These are phyloP conservation scores for Guadua angustifolia DNA, from an alignment of 176 grass and related monocot species.

Conservation along the genomic window DNA sequence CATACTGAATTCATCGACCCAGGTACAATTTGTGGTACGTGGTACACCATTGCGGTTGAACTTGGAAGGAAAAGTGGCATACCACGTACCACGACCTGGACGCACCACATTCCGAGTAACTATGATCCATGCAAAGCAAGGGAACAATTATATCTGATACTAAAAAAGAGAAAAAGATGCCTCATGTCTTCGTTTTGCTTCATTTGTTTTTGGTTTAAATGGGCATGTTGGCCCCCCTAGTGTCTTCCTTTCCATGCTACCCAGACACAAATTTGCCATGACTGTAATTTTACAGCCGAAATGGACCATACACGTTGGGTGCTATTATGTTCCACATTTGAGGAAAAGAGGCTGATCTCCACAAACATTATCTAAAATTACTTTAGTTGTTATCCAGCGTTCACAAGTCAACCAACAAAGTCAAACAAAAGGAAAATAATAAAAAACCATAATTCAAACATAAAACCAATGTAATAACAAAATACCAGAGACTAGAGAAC, in stretches of 20 bases:
- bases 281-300: not conserved
- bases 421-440: not conserved
- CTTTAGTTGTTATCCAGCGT: not conserved
- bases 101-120: not conserved
- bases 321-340: not conserved
- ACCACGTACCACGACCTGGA: not conserved
- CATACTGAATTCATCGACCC: not conserved
- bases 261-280: not conserved
- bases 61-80: not conserved
- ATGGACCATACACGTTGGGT: not conserved
- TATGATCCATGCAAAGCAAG: not conserved
- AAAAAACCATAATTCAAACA: not conserved
- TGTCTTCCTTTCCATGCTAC: not conserved
- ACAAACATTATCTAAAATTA: not conserved
- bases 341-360: not conserved
- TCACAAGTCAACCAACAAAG: conserved; percentile 6
- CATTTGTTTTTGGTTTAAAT: not conserved
- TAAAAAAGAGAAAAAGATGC: not conserved
- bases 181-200: not conserved
- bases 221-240: not conserved
- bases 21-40: not conserved
- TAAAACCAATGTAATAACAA: not conserved
- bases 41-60: not conserved
- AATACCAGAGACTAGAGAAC: not conserved
- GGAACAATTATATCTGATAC: not conserved